Percentiles rank a stretch among this genome's conserved stretches.
Evolutionary conservation across 495 filamentous ascomycete genomes (phyloP).

Genomic region (Hypoxylon rickii): DNA sequence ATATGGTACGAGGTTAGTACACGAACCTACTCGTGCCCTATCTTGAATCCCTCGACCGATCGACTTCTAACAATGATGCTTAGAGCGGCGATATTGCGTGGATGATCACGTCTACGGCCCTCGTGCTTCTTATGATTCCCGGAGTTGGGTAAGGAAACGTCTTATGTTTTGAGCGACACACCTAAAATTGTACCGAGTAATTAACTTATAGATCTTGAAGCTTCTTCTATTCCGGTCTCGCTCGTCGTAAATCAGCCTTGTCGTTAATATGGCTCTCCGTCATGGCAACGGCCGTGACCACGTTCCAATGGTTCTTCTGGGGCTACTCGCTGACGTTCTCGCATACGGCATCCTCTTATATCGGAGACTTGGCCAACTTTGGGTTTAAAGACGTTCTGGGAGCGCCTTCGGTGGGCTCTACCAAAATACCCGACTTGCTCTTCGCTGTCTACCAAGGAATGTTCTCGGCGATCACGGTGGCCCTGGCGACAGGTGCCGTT

Average conservation of each 20-base stretch:
- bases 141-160: conserved; percentile 69
- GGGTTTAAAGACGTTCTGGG: conserved; percentile 82
- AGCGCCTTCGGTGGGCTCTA: conserved; percentile 79
- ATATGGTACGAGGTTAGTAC: conserved; percentile 75
- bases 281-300: conserved; percentile 88
- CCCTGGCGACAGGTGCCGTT: conserved; percentile 87
- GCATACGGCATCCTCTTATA: conserved; percentile 77
- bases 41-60: background rate
- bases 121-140: conserved; percentile 97
- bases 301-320: conserved; percentile 99
- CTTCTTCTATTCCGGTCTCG: conserved; percentile 98
- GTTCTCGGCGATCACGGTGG: conserved; percentile 96
- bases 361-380: conserved; percentile 85
- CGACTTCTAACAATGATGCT: conserved; percentile 9
- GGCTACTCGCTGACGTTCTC: conserved; percentile 95
- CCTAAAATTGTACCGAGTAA: background rate
- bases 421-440: conserved; percentile 81
- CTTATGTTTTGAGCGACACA: conserved; percentile 22
- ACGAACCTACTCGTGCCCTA: background rate
- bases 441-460: conserved; percentile 97
- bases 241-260: conserved; percentile 93
- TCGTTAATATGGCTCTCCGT: conserved; percentile 96
- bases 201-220: conserved; percentile 42
- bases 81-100: conserved; percentile 90
- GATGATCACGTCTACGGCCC: conserved; percentile 84